Conservation (phyloP, 352 stramenopile genomes). For the Achlya hypogyna region DNA sequence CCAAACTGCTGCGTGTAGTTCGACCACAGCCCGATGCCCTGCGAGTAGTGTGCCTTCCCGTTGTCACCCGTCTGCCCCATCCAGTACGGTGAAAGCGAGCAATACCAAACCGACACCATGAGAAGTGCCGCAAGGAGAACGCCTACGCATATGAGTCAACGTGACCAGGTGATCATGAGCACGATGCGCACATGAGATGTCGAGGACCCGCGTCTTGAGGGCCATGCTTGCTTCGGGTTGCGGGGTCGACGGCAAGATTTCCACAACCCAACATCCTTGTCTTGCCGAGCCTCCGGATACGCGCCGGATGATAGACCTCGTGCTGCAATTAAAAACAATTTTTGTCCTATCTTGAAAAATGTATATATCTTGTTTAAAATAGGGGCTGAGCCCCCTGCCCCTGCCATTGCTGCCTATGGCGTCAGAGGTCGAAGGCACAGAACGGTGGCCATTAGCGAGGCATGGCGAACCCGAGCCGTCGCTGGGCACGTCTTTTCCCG, state of each 20-base stretch:
- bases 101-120: conserved; percentile 53
- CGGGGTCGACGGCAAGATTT: neutral
- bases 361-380: no score
- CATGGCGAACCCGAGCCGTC: no score
- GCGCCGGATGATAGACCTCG: neutral
- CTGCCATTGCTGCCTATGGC: no score
- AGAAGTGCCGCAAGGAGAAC: conserved; percentile 39
- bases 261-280: neutral
- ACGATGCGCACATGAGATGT: neutral
- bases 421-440: no score
- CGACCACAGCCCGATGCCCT: conserved; percentile 70
- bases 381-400: no score
- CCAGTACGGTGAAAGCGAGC: conserved; percentile 57
- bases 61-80: conserved; percentile 48
- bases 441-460: no score
- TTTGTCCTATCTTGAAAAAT: no score
- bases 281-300: neutral
- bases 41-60: conserved; percentile 46
- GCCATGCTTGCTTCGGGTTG: neutral
- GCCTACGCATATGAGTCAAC: conserved; percentile 25
- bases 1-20: conserved; percentile 76
- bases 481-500: no score
- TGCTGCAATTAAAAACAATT: no score
- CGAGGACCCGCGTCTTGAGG: conserved; percentile 1
- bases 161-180: neutral